These are phyloP conservation scores for Takakia lepidozioides DNA, from an alignment of 225 moss, liverwort and hornwort genomes.

Conservation along the genomic window DNA sequence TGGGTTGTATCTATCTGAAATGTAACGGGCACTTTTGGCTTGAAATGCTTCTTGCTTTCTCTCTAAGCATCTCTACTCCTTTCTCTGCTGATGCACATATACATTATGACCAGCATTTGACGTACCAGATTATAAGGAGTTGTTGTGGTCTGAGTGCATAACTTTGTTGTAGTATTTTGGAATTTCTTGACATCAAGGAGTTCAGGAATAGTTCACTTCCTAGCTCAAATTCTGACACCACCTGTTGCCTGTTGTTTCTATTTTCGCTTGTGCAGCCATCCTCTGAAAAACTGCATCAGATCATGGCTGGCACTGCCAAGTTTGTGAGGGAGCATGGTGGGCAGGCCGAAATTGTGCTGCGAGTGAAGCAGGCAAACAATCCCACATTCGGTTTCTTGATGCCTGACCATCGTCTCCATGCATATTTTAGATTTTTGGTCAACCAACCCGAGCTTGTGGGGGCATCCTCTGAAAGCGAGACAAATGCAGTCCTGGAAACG, in stretches of 20 bases:
- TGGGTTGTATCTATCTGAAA: constrained; percentile 34
- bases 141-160: no score
- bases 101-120: no score
- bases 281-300: constrained; percentile 38
- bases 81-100: constrained; percentile 14
- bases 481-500: constrained; percentile 5
- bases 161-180: no score
- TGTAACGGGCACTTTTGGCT: constrained; percentile 47
- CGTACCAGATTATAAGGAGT: no score
- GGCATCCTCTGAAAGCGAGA: constrained; percentile 10
- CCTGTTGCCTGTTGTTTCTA: no score
- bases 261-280: constrained; percentile 27
- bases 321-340: constrained; percentile 46
- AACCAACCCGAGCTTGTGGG: constrained; percentile 39
- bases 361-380: constrained; percentile 47
- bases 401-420: constrained; percentile 40
- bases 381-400: constrained; percentile 47
- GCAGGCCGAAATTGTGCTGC: constrained; percentile 48
- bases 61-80: constrained; percentile 27
- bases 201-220: no score
- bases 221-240: no score
- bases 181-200: no score
- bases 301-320: constrained; percentile 52
- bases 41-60: constrained; percentile 26
- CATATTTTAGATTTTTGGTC: constrained; percentile 40